Evolutionary conservation across 768 basidiomycete genomes (phyloP).

Genomic region (Melanogaster broomeanus): DNA sequence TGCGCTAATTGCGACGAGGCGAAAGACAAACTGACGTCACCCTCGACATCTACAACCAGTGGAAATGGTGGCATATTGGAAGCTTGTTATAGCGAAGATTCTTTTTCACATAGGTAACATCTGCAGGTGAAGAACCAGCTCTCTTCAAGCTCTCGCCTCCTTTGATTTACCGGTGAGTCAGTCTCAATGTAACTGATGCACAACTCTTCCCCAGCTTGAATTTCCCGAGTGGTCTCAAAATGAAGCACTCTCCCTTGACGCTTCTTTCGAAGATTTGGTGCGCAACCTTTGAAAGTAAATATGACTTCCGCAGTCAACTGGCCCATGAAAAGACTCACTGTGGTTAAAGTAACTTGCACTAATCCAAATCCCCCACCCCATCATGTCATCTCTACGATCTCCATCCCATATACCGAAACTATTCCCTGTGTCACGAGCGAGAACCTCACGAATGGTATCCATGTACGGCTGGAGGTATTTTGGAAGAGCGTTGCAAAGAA

Average conservation of each 20-base stretch:
- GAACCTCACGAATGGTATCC: slow-evolving; percentile 50
- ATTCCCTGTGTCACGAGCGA: slow-evolving; percentile 64
- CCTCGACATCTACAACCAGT: background rate
- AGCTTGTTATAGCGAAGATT: slow-evolving; percentile 2
- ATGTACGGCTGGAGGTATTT: slow-evolving; percentile 35
- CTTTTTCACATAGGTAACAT: slow-evolving; percentile 45
- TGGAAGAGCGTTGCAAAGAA: slow-evolving; percentile 43
- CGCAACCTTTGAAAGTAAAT: slow-evolving; percentile 42
- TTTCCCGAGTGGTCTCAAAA: slow-evolving; percentile 46
- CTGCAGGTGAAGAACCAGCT: slow-evolving; percentile 61
- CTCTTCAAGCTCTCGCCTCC: slow-evolving; percentile 42
- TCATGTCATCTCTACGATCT: slow-evolving; percentile 51
- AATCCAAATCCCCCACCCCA: slow-evolving; percentile 65
- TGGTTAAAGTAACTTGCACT: slow-evolving; percentile 72
- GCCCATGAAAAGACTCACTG: slow-evolving; percentile 36
- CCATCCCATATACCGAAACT: slow-evolving; percentile 71
- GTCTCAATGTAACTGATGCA: slow-evolving; percentile 58
- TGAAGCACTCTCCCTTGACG: slow-evolving; percentile 45
- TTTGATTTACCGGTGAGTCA: slow-evolving; percentile 31
- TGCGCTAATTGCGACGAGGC: too few relatives aligned
- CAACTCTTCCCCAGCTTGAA: slow-evolving; percentile 54
- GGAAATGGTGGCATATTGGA: background rate
- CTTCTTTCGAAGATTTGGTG: slow-evolving; percentile 51
- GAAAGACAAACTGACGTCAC: too few relatives aligned
- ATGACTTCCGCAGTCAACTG: background rate